Evolutionary conservation across 257 asterid genomes (phyloP), one percentile per base, ranked within the genome.

Genomic region (Plantago ovata): DNA sequence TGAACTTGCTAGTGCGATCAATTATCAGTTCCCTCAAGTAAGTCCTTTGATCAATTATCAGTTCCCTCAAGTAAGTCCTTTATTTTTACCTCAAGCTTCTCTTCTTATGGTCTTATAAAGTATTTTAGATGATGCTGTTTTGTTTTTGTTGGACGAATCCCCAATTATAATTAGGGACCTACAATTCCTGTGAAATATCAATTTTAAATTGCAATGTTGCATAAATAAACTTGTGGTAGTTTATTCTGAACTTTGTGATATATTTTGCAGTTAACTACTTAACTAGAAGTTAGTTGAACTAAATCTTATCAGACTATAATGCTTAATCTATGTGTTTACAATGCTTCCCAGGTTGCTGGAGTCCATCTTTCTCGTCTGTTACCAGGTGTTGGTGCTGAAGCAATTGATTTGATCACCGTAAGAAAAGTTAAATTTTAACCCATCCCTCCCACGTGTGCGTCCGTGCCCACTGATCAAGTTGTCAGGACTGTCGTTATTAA

Each of bases 21-120:
- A 86, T 76, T 92, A 78, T 79, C 82, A 77, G 73, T 85, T 83
- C 63, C 98, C 96, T 3, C 88, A 77, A 75, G 98, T 90, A 69
- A 76, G 77, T 69, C 36, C 48, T 56, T 16, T 16, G 9, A 82
- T 92, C 61, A 84, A 85, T 76, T 92, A 78, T 79, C 82, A 78
- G 73, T 85, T 83, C 64, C 98, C 96, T 3, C 87, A 77, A 74
- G 98, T 90, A 69, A 78, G 77, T 68, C 33, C 47, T 60, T 15
- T 16, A 10, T 56, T 50, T 53, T 58, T n/a, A n/a, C n/a, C n/a
- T n/a, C n/a, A n/a, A n/a, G n/a, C n/a, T n/a, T n/a, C n/a, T n/a
- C n/a, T n/a, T n/a, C n/a, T n/a, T 28, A 28, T 28, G 36, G 32
- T 24, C 32, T 3, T 4, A 8, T 28, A 28, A 28, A 28, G 7